Evolutionary conservation across 1,139 yeast species (phyloP), one percentile per base, ranked within the genome.

Genomic region (Kluyveromyces sp.): DNA sequence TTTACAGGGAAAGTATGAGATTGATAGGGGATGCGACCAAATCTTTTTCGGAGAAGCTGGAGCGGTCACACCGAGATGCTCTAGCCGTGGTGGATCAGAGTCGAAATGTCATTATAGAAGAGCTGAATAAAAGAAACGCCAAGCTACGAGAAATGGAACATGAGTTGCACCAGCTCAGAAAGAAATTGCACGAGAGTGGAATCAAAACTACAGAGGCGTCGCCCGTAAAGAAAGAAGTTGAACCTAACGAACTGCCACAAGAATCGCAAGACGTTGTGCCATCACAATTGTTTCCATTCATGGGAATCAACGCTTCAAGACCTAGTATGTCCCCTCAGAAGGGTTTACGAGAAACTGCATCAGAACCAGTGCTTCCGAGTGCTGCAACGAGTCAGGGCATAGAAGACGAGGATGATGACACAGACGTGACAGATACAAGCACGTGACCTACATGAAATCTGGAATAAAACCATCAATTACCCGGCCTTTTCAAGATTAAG

Each of bases 151-250:
- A 35, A 1, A 33, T 48, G 32, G 33, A 45, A 15, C 40, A 40
- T 8, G 53, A 55, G 33, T 33, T 48, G 18, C 33, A 38, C 12
- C 31, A 33, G 3, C 30, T 52, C 26, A 54, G 54, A 22, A 22
- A 22, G 9, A 6, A 22, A 6, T 22, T 18, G 11, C 3, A 12
- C 16, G 12, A 30, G 12, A 4, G 13, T n/a, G n/a, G 16, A 6
- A n/a, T n/a, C n/a, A n/a, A n/a, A n/a, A n/a, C n/a, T n/a, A n/a
- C n/a, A n/a, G n/a, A n/a, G 13, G 16, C n/a, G 26, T 33, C 36
- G 13, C 36, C 36, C 20, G 26, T 33, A 11, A 33, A 3, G 36
- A 18, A 22, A 19, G 36, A 33, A 12, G n/a, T n/a, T n/a, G n/a
- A n/a, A n/a, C n/a, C n/a, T n/a, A n/a, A 22, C 26, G 9, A 6